Evolutionary conservation across 768 basidiomycete species (phyloP).

Genomic region (Fistulinella prunicolor): DNA sequence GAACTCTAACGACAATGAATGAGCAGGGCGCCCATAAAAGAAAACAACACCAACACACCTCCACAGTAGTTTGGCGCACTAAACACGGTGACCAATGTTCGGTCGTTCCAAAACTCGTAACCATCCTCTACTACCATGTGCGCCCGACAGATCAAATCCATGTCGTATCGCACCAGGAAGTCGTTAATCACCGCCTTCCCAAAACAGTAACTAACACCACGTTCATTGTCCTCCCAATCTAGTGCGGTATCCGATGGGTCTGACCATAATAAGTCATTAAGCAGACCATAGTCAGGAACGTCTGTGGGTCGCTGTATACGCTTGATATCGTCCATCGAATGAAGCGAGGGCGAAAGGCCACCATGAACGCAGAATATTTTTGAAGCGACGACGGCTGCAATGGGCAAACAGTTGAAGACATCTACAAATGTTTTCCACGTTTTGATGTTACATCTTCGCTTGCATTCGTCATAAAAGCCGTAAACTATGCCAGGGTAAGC

Average conservation of each 20-base stretch:
- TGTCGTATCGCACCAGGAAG: slow-evolving; percentile 92
- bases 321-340: slow-evolving; percentile 98
- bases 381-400: slow-evolving; percentile 96
- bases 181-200: slow-evolving; percentile 97
- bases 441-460: slow-evolving; percentile 98
- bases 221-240: slow-evolving; percentile 99
- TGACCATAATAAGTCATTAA: slow-evolving; percentile 97
- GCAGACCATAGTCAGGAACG: slow-evolving; percentile 95
- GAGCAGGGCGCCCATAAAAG: slow-evolving; percentile 10
- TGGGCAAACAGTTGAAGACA: slow-evolving; percentile 98
- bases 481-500: slow-evolving; percentile 61
- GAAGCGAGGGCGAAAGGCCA: slow-evolving; percentile 87
- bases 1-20: slow-evolving; percentile 56
- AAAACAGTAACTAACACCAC: slow-evolving; percentile 98
- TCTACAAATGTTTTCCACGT: slow-evolving; percentile 99
- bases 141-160: slow-evolving; percentile 98
- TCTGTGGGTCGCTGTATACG: slow-evolving; percentile 97
- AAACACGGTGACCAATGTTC: slow-evolving; percentile 97
- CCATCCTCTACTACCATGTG: slow-evolving; percentile 99
- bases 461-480: slow-evolving; percentile 99
- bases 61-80: slow-evolving; percentile 97
- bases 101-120: slow-evolving; percentile 99
- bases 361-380: slow-evolving; percentile 99
- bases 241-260: slow-evolving; percentile 97
- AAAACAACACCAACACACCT: slow-evolving; percentile 53